Evolutionary conservation across 2,329 filamentous ascomycete genomes (phyloP), one percentile per base, ranked within the genome.

Genomic region (Corinectria fuckeliana): DNA sequence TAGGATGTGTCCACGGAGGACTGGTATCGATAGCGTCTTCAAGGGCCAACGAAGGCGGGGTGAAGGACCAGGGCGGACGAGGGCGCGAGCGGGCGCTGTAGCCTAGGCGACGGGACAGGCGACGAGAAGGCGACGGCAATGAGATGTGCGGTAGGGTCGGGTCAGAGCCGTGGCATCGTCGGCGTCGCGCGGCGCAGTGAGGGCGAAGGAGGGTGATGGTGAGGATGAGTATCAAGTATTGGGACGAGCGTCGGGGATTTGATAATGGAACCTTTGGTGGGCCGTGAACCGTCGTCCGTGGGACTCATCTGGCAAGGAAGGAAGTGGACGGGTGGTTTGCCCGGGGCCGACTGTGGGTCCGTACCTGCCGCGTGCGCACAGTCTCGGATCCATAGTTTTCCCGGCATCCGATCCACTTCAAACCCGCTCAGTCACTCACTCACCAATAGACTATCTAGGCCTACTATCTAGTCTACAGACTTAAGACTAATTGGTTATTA

Each of bases 1-100:
- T 36, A 50, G 61, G 32, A 55, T 20, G 47, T 34, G 51, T 54
- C 36, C 23, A 38, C 38, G 50, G 52, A 54, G 38, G 49, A 52
- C 54, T 47, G 57, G 64, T 69, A 66, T 69, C 58, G 65, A 69
- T 70, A 69, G 44, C 61, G 69, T 63, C 45, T 26, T 52, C 42
- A 32, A 48, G 48, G 50, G 49, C 39, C 56, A 60, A 52, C 39
- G 51, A 66, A 65, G 69, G 69, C 69, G 69, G 68, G 69, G 68
- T 71, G 67, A 58, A 52, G 51, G 60, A 56, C 54, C 18, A 38
- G 13, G 30, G 25, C 42, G 42, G 56, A 60, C 44, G 44, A 55
- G 54, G 28, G 51, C 36, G 51, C 51, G 62, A 64, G 65, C 7
- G 62, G 61, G 57, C 55, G 62, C 52, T 57, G 56, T 51, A 30